phyloP scores from a whole-genome alignment of 2,329 filamentous ascomycete species.

The Ustilaginoidea virens region DNA sequence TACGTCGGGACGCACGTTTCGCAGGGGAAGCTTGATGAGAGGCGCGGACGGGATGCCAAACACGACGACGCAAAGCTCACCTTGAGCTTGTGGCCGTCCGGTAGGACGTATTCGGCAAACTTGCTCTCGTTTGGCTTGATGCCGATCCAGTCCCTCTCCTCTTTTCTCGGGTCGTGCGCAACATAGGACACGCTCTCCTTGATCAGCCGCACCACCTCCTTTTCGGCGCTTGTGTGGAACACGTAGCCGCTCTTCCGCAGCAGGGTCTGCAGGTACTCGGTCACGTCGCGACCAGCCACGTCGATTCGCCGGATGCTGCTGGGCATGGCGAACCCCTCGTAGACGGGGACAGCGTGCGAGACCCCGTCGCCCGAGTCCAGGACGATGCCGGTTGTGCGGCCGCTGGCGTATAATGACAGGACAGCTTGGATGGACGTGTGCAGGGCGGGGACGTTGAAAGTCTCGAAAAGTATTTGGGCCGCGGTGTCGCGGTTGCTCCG shows the following conservation, averaged over 20 bases:
- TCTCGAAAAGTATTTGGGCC: constrained; percentile 95
- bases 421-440: constrained; percentile 97
- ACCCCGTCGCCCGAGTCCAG: constrained; percentile 92
- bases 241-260: constrained; percentile 85
- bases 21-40: no score
- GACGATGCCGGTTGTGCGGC: constrained; percentile 89
- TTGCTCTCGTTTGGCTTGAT: constrained; percentile 65
- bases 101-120: constrained; percentile 72
- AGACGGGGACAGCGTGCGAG: constrained; percentile 92
- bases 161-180: constrained; percentile 74
- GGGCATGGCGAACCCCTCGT: constrained; percentile 93
- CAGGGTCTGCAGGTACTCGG: constrained; percentile 82
- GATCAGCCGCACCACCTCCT: constrained; percentile 94
- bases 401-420: constrained; percentile 87
- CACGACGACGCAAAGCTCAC: constrained; percentile 27
- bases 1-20: no score
- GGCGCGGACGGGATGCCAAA: neutral
- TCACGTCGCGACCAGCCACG: constrained; percentile 89
- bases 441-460: constrained; percentile 91
- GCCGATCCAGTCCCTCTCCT: constrained; percentile 90
- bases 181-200: constrained; percentile 94
- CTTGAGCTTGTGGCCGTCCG: constrained; percentile 89
- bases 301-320: constrained; percentile 93
- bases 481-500: constrained; percentile 91
- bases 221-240: constrained; percentile 96